Evolutionary conservation across 1,284 basidiomycete genomes (phyloP).

Genomic region (Boletellus deceptivus): DNA sequence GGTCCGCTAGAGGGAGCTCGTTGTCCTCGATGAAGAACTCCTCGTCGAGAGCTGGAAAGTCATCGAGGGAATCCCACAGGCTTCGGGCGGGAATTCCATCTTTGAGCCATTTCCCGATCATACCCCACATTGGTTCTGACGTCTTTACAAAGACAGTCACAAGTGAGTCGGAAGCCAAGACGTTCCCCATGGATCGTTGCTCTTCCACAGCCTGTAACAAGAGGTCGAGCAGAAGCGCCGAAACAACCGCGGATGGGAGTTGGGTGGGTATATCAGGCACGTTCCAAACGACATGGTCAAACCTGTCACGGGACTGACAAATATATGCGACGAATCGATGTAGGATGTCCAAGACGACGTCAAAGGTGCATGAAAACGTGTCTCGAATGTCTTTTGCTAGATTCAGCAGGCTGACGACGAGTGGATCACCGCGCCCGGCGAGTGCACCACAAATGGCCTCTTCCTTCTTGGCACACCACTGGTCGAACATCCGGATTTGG

Average conservation of each 20-base stretch:
- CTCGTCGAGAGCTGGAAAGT: slow-evolving; percentile 47
- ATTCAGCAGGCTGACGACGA: slow-evolving; percentile 66
- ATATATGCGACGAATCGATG: slow-evolving; percentile 28
- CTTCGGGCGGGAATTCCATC: slow-evolving; percentile 67
- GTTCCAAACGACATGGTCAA: slow-evolving; percentile 40
- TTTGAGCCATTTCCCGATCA: slow-evolving; percentile 71
- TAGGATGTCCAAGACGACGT: slow-evolving; percentile 50
- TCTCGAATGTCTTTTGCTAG: slow-evolving; percentile 59
- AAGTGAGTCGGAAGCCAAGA: slow-evolving; percentile 50
- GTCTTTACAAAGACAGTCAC: slow-evolving; percentile 60
- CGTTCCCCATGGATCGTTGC: slow-evolving; percentile 55
- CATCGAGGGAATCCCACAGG: slow-evolving; percentile 31
- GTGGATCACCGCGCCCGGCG: slow-evolving; percentile 40
- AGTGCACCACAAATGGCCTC: slow-evolving; percentile 58
- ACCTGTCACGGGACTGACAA: slow-evolving; percentile 30
- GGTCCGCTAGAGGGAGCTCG: slow-evolving; percentile 60
- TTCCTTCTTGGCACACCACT: slow-evolving; percentile 72
- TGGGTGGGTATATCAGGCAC: slow-evolving; percentile 41
- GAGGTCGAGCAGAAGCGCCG: slow-evolving; percentile 60
- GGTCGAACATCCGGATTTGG: slow-evolving; percentile 56
- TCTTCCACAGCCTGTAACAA: slow-evolving; percentile 56
- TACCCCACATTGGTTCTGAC: slow-evolving; percentile 71
- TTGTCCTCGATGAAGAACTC: slow-evolving; percentile 83
- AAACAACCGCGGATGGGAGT: slow-evolving; percentile 48
- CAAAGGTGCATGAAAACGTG: slow-evolving; percentile 55